Conservation (phyloP, 2,329 filamentous ascomycete species). For the Stemphylium lycopersici region DNA sequence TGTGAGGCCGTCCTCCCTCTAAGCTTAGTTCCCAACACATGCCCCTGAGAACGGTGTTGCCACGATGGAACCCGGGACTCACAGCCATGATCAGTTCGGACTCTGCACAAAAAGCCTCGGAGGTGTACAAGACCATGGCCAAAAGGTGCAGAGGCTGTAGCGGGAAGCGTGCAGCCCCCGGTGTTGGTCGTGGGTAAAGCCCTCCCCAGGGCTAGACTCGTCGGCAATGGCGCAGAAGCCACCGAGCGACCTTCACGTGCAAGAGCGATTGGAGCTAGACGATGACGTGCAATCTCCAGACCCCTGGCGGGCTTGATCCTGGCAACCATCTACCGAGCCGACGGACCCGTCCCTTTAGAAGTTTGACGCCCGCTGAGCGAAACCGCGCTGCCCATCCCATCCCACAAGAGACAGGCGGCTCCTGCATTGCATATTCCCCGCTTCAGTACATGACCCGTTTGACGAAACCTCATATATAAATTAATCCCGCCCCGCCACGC, state of each 20-base stretch:
- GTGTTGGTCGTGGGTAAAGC: too few species aligned
- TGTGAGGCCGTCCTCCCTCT: too few species aligned
- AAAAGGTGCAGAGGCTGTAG: not conserved
- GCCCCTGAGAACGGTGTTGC: too few species aligned
- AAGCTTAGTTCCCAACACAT: too few species aligned
- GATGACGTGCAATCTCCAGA: slow-evolving; percentile 18
- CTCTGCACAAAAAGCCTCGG: too few species aligned
- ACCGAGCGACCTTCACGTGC: slow-evolving; percentile 17
- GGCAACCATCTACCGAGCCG: slow-evolving; percentile 20
- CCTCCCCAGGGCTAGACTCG: not conserved
- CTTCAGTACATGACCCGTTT: slow-evolving; percentile 20
- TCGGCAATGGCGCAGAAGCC: not conserved
- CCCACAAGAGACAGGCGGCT: slow-evolving; percentile 20
- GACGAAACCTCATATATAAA: slow-evolving; percentile 26
- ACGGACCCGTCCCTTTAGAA: slow-evolving; percentile 22
- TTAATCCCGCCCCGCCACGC: slow-evolving; percentile 30
- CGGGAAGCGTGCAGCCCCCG: not conserved
- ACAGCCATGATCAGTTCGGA: not conserved
- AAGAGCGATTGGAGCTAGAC: slow-evolving; percentile 13
- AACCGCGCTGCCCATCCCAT: slow-evolving; percentile 13
- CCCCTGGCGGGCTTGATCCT: slow-evolving; percentile 5
- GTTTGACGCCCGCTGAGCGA: slow-evolving; percentile 15
- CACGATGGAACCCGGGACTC: not conserved
- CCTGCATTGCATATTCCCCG: slow-evolving; percentile 21
- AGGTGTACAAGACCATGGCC: too few species aligned